A percentile compares a stretch with the other conserved stretches of the same genome.
These are phyloP conservation scores for Mucor velutinosus DNA, from an alignment of 371 early-diverging fungal genomes.

Conservation along the genomic window DNA sequence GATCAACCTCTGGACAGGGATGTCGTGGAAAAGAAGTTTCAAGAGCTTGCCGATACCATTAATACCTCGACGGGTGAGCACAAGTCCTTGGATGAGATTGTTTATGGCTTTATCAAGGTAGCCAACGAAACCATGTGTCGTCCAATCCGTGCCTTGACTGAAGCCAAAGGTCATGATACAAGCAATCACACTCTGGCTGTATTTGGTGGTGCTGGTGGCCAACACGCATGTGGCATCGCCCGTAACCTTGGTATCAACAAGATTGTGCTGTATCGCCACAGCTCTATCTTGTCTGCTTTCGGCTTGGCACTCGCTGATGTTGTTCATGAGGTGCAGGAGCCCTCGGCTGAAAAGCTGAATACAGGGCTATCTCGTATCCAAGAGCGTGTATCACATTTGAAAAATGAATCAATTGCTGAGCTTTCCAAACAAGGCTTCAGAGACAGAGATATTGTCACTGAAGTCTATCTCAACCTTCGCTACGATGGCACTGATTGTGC, in stretches of 20 bases:
- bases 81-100: slow-evolving; percentile 79
- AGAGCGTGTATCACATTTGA: slow-evolving; percentile 54
- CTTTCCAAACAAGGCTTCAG: slow-evolving; percentile 69
- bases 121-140: slow-evolving; percentile 97
- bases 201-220: slow-evolving; percentile 97
- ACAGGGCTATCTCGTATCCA: slow-evolving; percentile 45
- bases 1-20: slow-evolving; percentile 77
- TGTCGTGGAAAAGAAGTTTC: slow-evolving; percentile 67
- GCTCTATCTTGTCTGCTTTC: slow-evolving; percentile 92
- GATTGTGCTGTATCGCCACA: slow-evolving; percentile 84
- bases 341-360: slow-evolving; percentile 56
- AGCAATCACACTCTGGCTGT: slow-evolving; percentile 85
- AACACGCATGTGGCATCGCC: slow-evolving; percentile 94
- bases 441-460: slow-evolving; percentile 51
- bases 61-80: slow-evolving; percentile 52
- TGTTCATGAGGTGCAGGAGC: slow-evolving; percentile 91
- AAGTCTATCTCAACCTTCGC: slow-evolving; percentile 86
- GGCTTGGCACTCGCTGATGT: slow-evolving; percentile 91
- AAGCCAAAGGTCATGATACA: slow-evolving; percentile 91
- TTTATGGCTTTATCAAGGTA: slow-evolving; percentile 91
- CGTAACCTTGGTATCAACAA: slow-evolving; percentile 80
- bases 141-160: slow-evolving; percentile 92
- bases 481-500: slow-evolving; percentile 96
- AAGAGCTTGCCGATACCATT: slow-evolving; percentile 64
- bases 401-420: slow-evolving; percentile 47